phyloP scores from a whole-genome alignment of 2,329 filamentous ascomycete species.

The Trichophyton schoenleinii region DNA sequence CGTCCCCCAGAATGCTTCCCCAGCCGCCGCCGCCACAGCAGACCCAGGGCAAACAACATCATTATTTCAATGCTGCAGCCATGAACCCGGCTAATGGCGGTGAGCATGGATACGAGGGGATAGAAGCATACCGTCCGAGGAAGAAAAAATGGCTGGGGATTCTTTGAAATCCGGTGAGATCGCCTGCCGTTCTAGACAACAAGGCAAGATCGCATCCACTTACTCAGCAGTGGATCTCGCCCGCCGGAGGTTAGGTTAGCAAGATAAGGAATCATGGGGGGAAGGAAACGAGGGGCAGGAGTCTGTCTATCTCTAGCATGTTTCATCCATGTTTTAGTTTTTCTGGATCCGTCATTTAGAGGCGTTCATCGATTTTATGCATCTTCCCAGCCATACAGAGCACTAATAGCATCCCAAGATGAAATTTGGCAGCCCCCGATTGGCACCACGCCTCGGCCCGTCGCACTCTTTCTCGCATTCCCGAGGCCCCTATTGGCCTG shows the following conservation, averaged over 20 bases:
- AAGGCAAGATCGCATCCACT: background rate
- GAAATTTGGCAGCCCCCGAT: background rate
- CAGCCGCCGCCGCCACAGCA: slow-evolving; percentile 5
- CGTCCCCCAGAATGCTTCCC: background rate
- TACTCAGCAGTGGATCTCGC: slow-evolving; percentile 1
- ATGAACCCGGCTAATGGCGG: slow-evolving; percentile 12
- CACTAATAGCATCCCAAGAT: background rate
- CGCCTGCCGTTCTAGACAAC: background rate
- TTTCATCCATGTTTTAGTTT: slow-evolving; percentile 1
- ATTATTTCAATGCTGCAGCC: background rate
- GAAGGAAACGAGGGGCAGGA: background rate
- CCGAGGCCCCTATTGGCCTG: background rate
- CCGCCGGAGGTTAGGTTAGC: background rate
- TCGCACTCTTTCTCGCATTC: background rate
- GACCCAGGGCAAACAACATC: background rate
- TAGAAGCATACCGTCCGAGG: slow-evolving; percentile 22
- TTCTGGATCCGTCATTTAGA: background rate
- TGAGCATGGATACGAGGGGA: slow-evolving; percentile 17
- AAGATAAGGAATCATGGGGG: background rate
- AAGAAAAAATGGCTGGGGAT: slow-evolving; percentile 18
- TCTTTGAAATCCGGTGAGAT: slow-evolving; percentile 8
- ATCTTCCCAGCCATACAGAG: background rate
- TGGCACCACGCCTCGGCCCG: background rate
- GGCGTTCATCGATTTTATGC: background rate
- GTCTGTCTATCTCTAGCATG: background rate